A percentile compares a stretch with the other conserved stretches of the same genome.
Evolutionary conservation across 1,284 basidiomycete species (phyloP).

Genomic region (Earliella scabrosa): DNA sequence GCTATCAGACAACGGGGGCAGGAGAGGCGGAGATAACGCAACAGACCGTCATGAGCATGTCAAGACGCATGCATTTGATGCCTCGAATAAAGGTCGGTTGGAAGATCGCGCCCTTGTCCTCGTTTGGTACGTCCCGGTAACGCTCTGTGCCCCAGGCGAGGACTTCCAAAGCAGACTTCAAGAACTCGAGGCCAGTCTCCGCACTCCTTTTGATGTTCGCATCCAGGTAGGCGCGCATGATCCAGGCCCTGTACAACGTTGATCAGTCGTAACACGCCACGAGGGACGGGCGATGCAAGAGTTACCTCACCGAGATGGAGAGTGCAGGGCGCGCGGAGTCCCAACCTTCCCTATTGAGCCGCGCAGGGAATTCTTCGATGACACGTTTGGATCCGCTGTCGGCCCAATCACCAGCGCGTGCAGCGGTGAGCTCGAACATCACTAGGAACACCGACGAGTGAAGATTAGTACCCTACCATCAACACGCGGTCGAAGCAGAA

Average conservation of each 20-base stretch:
- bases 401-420: slow-evolving; percentile 36
- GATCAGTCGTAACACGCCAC: background rate
- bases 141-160: no score
- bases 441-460: background rate
- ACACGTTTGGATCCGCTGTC: slow-evolving; percentile 34
- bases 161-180: no score
- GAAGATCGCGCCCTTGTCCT: no score
- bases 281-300: background rate
- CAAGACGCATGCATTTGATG: no score
- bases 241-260: background rate
- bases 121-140: no score
- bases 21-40: no score
- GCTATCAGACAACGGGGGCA: no score
- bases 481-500: no score
- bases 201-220: background rate
- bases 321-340: slow-evolving; percentile 41
- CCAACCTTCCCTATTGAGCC: slow-evolving; percentile 42
- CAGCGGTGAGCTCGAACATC: slow-evolving; percentile 30
- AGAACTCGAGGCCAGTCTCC: no score
- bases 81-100: no score
- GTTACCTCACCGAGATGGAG: slow-evolving; percentile 44
- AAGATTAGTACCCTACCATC: background rate
- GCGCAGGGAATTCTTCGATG: slow-evolving; percentile 37
- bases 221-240: slow-evolving; percentile 35
- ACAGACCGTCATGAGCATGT: no score